Percentiles rank a stretch among this genome's conserved stretches.
phyloP scores from a whole-genome alignment of 2,329 filamentous ascomycete genomes.

The Lasiodiplodia citricola region DNA sequence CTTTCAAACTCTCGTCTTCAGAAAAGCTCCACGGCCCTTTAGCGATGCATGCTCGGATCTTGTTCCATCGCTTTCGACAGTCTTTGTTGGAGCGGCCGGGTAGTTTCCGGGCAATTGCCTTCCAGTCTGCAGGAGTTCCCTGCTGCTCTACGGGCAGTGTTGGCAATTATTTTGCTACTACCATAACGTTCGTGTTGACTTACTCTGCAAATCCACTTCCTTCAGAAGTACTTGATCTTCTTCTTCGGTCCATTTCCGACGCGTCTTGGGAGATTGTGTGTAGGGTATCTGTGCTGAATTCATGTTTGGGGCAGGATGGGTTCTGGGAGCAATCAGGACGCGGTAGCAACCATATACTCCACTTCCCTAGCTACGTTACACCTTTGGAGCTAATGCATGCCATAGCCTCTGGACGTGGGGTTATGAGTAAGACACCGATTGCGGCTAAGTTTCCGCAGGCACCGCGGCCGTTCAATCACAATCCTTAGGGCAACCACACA shows the following conservation, averaged over 20 bases:
- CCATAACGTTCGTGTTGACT: background rate
- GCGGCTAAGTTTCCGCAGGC: too few species aligned
- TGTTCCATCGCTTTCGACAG: constrained; percentile 28
- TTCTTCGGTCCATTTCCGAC: background rate
- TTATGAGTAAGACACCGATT: background rate
- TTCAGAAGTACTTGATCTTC: background rate
- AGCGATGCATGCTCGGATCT: constrained; percentile 17
- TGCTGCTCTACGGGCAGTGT: background rate
- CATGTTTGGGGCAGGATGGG: background rate
- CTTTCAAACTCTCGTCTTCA: constrained; percentile 15
- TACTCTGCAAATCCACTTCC: background rate
- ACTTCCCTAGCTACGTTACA: background rate
- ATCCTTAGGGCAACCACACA: background rate
- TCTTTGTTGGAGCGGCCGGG: constrained; percentile 29
- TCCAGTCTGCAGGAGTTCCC: constrained; percentile 17
- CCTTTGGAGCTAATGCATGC: background rate
- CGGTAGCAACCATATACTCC: background rate
- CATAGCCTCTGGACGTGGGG: background rate
- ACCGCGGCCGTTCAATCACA: background rate
- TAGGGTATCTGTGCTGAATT: background rate
- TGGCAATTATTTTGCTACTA: too few species aligned
- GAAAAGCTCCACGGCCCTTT: constrained; percentile 25
- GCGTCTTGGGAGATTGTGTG: background rate
- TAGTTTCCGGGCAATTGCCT: constrained; percentile 8
- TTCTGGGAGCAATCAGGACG: background rate